Base-by-base conservation (phyloP, 768 basidiomycete species). In the Galerina sulciceps region DNA sequence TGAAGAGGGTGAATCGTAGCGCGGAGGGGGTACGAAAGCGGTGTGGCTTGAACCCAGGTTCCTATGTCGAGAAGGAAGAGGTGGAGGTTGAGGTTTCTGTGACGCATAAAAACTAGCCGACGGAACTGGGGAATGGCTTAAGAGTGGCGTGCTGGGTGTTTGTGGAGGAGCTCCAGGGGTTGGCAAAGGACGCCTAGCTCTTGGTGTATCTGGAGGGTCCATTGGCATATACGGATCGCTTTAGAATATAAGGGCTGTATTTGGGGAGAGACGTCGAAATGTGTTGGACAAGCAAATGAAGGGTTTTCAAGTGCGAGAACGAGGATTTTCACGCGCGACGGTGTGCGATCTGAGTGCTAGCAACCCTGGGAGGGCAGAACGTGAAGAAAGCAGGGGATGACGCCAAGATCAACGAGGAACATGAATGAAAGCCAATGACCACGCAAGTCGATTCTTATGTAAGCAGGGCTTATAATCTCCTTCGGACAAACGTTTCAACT, bases 131-230 rank as follows among this genome's bases (percentile, higher is more conserved):
- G 70, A 65, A 6, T 68, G 63, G n/a, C 61, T 69, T 20, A 71
- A 59, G 15, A 77, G 67, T 13, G 79, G 80, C 2, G 80, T 79
- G 58, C 74, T 78, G 26, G 80, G 77, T 46, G 79, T 71, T 58
- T 79, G 74, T 20, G 67, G 63, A 11, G 71, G 61, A 36, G 65
- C 72, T 14, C 78, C 78, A 9, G 81, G 78, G 4, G 79, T 80
- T 10, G 81, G 79, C 36, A 80, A 67, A 9, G 83, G 84, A 17
- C 83, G 78, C 63, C 83, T 75, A 38, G 69, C 62, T 59, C 80
- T 81, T 1, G 72, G 72, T 54, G 74, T 64, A 44, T 85, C 82
- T 48, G 73, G 70, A 55, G 74, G 76, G 51, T 86, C 84, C 84
- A 86, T 86, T 31, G 35, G 35, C 48, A 18, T 15, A 35, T 49